A percentile compares a stretch with the other conserved stretches of the same genome.
Conservation (phyloP, 2,329 filamentous ascomycete species). For the Fusarium nygamai region DNA sequence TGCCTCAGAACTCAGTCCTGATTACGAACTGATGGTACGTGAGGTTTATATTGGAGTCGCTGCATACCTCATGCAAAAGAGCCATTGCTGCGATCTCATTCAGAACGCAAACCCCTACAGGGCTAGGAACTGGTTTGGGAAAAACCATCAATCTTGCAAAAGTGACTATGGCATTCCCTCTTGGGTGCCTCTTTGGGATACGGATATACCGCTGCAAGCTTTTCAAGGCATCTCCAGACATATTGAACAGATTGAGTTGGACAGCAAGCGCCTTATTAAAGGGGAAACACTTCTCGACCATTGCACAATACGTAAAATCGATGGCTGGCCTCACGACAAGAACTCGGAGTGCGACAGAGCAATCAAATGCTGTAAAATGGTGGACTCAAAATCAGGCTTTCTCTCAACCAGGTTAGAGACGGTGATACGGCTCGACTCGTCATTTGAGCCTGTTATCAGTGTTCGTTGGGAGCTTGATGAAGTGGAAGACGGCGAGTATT, state of each 20-base stretch:
- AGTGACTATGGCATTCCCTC: neutral
- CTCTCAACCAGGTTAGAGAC: accelerated
- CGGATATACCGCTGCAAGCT: neutral
- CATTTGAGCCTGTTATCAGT: accelerated
- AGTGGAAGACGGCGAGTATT: accelerated
- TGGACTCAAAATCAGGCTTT: neutral
- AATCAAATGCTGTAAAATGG: neutral
- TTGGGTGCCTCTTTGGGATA: neutral
- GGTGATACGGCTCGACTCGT: accelerated
- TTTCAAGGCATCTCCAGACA: accelerated
- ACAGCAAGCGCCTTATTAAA: accelerated
- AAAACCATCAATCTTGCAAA: accelerated
- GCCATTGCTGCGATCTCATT: neutral
- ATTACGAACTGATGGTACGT: neutral
- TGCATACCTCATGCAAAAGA: accelerated
- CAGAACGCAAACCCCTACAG: neutral
- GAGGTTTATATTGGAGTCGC: neutral
- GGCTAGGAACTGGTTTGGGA: accelerated
- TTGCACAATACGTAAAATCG: accelerated
- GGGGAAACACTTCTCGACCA: accelerated
- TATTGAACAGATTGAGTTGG: accelerated
- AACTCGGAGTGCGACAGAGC: accelerated
- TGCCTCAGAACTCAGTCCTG: accelerated
- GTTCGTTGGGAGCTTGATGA: accelerated
- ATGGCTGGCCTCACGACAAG: neutral